Evolutionary conservation across 129 eudicot species (phyloP), one percentile per base, ranked within the genome.

Genomic region (Lactuca sativa): DNA sequence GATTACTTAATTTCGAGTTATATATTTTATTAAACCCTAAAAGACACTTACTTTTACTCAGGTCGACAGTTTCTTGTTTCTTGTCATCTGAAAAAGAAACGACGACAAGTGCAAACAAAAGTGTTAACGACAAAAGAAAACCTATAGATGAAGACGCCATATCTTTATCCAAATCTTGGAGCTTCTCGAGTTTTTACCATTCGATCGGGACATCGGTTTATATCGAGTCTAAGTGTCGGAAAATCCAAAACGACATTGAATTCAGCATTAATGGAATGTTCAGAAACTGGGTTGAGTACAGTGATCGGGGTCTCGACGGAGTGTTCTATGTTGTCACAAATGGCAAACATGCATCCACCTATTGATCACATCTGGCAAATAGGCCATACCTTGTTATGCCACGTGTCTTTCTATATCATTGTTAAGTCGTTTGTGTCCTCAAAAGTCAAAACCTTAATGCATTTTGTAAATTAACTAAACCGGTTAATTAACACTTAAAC

Each of bases 261-360:
- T 56, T n/a, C 69, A 54, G 33, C 66, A 77, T 77, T 62, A 77
- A 77, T 77, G 76, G 71, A 70, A 62, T 70, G 58, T 69, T 77
- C 81, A 77, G 81, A 62, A 62, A 62, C 76, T 15, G 21, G 21
- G 71, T 21, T 67, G 57, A 53, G 64, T 59, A 13, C 69, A 76
- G 70, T 34, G 62, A 60, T 52, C 12, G 54, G 64, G 75, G 70
- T 37, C 69, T 38, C 2, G 81, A 77, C 71, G 76, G 76, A 77
- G 59, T 31, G 51, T 38, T 76, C 75, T 16, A 76, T 76, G 75
- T 62, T 76, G 69, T 2, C 9, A 75, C 74, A 76, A 41, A 33
- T 69, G 80, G 34, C 80, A 37, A 2, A 9, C 80, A 76, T 76
- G 80, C 79, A 41, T n/a, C 65, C 10, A 41, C 9, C 9, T 43